Evolutionary conservation across 306 rosid species (phyloP).

Genomic region (Casuarina glauca): DNA sequence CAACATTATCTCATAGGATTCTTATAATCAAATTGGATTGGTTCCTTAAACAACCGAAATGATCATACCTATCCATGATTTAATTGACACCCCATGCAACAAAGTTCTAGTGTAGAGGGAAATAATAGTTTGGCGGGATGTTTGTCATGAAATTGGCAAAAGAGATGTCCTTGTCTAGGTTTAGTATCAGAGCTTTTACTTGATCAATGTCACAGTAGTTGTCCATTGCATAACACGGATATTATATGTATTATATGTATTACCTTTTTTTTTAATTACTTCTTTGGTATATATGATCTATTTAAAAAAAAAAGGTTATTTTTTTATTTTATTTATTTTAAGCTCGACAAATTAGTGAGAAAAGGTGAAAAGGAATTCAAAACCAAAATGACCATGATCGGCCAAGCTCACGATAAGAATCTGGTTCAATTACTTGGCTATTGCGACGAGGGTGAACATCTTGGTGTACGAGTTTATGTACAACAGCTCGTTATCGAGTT

Average conservation of each 20-base stretch:
- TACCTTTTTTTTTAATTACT: too few species aligned
- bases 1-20: constrained; percentile 51
- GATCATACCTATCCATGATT: constrained; percentile 4
- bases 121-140: background rate
- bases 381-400: background rate
- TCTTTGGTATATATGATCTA: too few species aligned
- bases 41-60: constrained; percentile 26
- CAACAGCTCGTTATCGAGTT: constrained; percentile 5
- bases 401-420: constrained; percentile 13
- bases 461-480: constrained; percentile 9
- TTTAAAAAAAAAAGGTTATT: too few species aligned
- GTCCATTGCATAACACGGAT: too few species aligned
- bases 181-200: background rate
- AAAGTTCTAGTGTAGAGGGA: background rate
- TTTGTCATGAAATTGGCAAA: background rate
- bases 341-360: background rate
- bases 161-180: background rate
- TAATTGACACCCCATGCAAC: background rate
- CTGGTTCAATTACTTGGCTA: constrained; percentile 2
- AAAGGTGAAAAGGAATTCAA: constrained; percentile 12
- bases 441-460: constrained; percentile 2
- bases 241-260: too few species aligned
- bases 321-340: too few species aligned
- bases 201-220: background rate
- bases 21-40: constrained; percentile 39